These are phyloP conservation scores for Coleophoma eucalyptorum DNA, from an alignment of 2,329 filamentous ascomycete species.

Conservation along the genomic window DNA sequence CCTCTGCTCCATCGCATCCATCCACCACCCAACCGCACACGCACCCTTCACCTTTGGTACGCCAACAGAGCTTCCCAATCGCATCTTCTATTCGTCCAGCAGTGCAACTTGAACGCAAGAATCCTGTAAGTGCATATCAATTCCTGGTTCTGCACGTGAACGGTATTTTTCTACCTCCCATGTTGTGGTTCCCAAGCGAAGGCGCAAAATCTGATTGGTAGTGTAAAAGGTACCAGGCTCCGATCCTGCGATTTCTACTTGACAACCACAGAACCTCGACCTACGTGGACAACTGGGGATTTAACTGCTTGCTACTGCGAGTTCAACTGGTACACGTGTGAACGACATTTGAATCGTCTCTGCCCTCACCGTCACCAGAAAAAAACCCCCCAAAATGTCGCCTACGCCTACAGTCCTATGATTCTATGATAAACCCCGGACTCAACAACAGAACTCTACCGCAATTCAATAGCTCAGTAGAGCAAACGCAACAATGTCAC, in stretches of 20 bases:
- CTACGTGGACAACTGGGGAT: slow-evolving; percentile 21
- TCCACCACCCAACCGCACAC: slow-evolving; percentile 1
- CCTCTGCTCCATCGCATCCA: neutral
- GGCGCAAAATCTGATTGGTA: slow-evolving; percentile 19
- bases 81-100: slow-evolving; percentile 13
- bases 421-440: slow-evolving; percentile 12
- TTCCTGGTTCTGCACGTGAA: slow-evolving; percentile 8
- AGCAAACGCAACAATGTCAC: slow-evolving; percentile 20
- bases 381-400: slow-evolving; percentile 17
- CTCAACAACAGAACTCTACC: neutral
- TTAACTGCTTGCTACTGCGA: slow-evolving; percentile 1
- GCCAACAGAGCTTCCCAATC: neutral
- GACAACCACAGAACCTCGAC: slow-evolving; percentile 11
- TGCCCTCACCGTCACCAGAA: slow-evolving; percentile 6
- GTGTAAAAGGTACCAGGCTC: slow-evolving; percentile 8
- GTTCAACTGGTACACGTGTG: slow-evolving; percentile 6
- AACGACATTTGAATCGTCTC: no score
- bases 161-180: slow-evolving; percentile 31
- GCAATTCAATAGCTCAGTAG: neutral
- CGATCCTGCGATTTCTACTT: slow-evolving; percentile 4
- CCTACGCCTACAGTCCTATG: slow-evolving; percentile 14
- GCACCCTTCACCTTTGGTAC: slow-evolving; percentile 6
- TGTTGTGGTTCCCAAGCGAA: neutral
- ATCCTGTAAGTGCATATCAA: slow-evolving; percentile 8
- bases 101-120: slow-evolving; percentile 5